phyloP scores from a whole-genome alignment of 768 basidiomycete genomes.

The Russula lepida region DNA sequence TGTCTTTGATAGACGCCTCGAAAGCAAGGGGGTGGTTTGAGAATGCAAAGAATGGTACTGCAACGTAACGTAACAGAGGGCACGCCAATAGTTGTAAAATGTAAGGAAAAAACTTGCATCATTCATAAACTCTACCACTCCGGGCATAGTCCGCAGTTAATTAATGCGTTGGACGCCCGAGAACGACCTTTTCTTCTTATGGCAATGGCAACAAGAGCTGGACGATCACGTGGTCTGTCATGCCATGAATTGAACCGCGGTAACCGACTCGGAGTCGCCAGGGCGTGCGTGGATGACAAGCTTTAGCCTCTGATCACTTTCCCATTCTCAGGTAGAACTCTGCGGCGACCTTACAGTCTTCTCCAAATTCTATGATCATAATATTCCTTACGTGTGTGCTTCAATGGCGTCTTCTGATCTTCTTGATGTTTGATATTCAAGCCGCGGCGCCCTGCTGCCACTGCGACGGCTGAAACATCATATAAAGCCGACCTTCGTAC shows the following conservation, averaged over 20 bases:
- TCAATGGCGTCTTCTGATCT: not conserved
- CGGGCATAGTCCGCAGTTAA: not conserved
- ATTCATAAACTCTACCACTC: not conserved
- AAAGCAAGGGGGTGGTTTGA: not conserved
- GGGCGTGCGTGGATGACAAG: too few relatives aligned
- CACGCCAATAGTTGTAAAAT: not conserved
- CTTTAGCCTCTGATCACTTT: too few relatives aligned
- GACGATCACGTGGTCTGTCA: too few relatives aligned
- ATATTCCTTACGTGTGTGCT: not conserved
- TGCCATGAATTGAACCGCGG: too few relatives aligned
- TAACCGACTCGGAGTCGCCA: too few relatives aligned
- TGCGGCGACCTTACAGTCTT: not conserved
- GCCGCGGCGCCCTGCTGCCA: not conserved
- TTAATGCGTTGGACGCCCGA: too few relatives aligned
- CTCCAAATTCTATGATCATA: not conserved
- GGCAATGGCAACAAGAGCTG: too few relatives aligned
- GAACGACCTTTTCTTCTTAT: too few relatives aligned
- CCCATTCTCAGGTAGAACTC: not conserved
- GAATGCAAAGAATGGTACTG: not conserved
- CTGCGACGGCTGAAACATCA: not conserved
- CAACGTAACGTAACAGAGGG: not conserved
- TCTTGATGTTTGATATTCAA: too few relatives aligned
- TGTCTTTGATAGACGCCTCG: not conserved
- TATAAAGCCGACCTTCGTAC: not conserved
- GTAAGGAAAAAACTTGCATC: not conserved